Evolutionary conservation across 2,329 filamentous ascomycete genomes (phyloP).

Genomic region (Pestalotiopsis sp.): DNA sequence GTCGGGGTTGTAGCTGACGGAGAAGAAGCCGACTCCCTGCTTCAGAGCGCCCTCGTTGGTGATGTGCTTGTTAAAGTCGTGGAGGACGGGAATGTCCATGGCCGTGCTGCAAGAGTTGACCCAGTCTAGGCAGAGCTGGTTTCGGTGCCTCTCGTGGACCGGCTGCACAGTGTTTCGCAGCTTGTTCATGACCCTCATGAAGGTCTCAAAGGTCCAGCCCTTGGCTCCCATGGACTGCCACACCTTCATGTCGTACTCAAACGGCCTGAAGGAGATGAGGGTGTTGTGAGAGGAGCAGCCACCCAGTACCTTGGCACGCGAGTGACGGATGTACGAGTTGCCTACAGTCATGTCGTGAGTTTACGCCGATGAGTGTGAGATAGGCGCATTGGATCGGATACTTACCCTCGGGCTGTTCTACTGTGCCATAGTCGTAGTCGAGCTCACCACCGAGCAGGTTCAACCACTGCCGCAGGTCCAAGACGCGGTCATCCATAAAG

Average conservation of each 20-base stretch:
- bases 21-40: slow-evolving; percentile 86
- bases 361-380: background rate
- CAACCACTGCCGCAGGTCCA: slow-evolving; percentile 87
- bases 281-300: slow-evolving; percentile 95
- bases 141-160: slow-evolving; percentile 81
- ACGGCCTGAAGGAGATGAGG: slow-evolving; percentile 88
- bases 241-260: slow-evolving; percentile 83
- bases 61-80: slow-evolving; percentile 88
- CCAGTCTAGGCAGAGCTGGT: slow-evolving; percentile 92
- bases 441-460: slow-evolving; percentile 82
- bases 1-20: slow-evolving; percentile 88
- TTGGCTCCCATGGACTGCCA: slow-evolving; percentile 83
- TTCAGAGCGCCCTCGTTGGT: slow-evolving; percentile 70
- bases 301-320: slow-evolving; percentile 87
- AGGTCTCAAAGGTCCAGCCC: slow-evolving; percentile 85
- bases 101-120: slow-evolving; percentile 77
- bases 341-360: slow-evolving; percentile 49
- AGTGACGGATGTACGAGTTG: slow-evolving; percentile 91
- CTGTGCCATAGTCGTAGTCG: slow-evolving; percentile 89
- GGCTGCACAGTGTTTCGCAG: slow-evolving; percentile 89
- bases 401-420: slow-evolving; percentile 78
- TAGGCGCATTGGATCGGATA: background rate
- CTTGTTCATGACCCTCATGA: slow-evolving; percentile 81
- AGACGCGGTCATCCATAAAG: slow-evolving; percentile 83
- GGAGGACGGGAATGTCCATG: slow-evolving; percentile 77